Evolutionary conservation across 306 rosid species (phyloP).

Genomic region (Cicer judaicum): DNA sequence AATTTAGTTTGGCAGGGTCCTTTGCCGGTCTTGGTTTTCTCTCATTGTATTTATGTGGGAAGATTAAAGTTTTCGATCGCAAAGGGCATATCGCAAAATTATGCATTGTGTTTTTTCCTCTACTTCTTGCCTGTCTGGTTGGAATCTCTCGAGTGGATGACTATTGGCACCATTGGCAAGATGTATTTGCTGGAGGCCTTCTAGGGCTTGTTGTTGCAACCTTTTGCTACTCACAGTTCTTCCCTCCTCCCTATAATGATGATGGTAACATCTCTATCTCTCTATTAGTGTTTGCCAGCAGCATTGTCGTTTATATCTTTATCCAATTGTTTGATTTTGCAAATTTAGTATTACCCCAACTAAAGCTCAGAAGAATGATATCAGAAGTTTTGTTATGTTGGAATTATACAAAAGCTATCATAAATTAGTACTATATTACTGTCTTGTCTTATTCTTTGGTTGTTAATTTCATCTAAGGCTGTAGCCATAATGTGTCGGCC

Average conservation of each 20-base stretch:
- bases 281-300: not conserved
- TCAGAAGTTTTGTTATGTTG: not conserved
- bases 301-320: slow-evolving; percentile 23
- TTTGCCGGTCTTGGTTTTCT: slow-evolving; percentile 93
- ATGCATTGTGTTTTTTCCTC: slow-evolving; percentile 76
- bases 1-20: slow-evolving; percentile 66
- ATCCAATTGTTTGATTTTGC: slow-evolving; percentile 13
- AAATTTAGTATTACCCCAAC: not conserved
- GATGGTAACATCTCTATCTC: slow-evolving; percentile 58
- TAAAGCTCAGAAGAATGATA: not conserved
- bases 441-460: not conserved
- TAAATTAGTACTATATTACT: not conserved
- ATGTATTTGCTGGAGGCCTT: slow-evolving; percentile 82
- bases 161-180: slow-evolving; percentile 99
- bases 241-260: slow-evolving; percentile 68
- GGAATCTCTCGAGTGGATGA: slow-evolving; percentile 87
- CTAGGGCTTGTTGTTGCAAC: slow-evolving; percentile 77
- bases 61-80: slow-evolving; percentile 77
- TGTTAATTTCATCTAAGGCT: not conserved
- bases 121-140: slow-evolving; percentile 77
- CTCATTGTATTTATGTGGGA: slow-evolving; percentile 78
- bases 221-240: slow-evolving; percentile 89
- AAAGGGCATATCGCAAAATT: slow-evolving; percentile 82
- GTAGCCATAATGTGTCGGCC: slow-evolving; percentile 2
- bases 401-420: not conserved